These are phyloP conservation scores for Magnusiomyces clavatus DNA, from an alignment of 1,139 yeast genomes.

Conservation along the genomic window DNA sequence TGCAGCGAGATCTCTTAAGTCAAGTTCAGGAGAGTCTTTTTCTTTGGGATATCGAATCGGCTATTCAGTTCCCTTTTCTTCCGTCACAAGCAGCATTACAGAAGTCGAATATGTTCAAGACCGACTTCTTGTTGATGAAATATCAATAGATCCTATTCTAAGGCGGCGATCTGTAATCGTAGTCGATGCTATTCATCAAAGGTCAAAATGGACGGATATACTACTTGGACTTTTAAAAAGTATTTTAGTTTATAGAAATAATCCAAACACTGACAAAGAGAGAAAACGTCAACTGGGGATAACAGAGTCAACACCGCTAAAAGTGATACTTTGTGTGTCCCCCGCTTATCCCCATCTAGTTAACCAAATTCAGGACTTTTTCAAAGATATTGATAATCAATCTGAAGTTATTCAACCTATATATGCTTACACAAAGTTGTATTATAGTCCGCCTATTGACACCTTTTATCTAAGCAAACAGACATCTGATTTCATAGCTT, in stretches of 20 bases:
- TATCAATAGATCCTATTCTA: conserved; percentile 54
- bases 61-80: conserved; percentile 61
- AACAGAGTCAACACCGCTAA: conserved; percentile 14
- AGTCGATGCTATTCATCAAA: conserved; percentile 85
- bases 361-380: conserved; percentile 34
- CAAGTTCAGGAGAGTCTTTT: too few relatives aligned
- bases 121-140: conserved; percentile 68
- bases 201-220: conserved; percentile 71
- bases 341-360: conserved; percentile 4
- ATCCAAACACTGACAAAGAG: conserved; percentile 34
- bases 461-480: conserved; percentile 44
- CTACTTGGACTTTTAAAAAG: conserved; percentile 61
- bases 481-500: too few relatives aligned
- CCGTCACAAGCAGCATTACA: conserved; percentile 47
- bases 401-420: not conserved
- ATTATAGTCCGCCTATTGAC: conserved; percentile 50
- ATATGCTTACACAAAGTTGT: conserved; percentile 5
- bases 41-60: conserved; percentile 27
- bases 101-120: conserved; percentile 67
- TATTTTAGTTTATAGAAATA: conserved; percentile 22
- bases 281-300: conserved; percentile 30
- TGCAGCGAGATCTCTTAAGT: too few relatives aligned
- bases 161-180: conserved; percentile 63
- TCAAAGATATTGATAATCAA: conserved; percentile 35
- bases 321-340: conserved; percentile 6